Evolutionary conservation across 345 rosid genomes (phyloP).

Genomic region (Salix arbutifolia): DNA sequence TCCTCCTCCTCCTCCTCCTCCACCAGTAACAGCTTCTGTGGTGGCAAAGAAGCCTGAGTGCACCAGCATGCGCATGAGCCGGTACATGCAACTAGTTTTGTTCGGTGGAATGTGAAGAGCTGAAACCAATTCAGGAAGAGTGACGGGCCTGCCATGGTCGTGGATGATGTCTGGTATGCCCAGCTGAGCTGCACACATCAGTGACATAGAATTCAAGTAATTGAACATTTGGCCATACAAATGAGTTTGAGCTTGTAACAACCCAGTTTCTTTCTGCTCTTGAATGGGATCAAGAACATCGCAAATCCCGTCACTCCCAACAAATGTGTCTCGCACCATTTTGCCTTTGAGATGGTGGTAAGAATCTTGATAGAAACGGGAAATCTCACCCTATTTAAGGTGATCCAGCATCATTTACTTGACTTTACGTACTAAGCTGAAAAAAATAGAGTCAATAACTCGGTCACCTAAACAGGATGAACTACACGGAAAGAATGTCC

Average conservation of each 20-base stretch:
- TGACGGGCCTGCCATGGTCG: slow-evolving; percentile 34
- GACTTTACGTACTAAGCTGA: background rate
- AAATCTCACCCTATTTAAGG: background rate
- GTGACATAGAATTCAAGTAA: slow-evolving; percentile 43
- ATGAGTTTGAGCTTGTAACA: slow-evolving; percentile 41
- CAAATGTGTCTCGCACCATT: background rate
- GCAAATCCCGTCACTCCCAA: background rate
- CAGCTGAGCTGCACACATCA: slow-evolving; percentile 42
- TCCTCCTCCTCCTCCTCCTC: slow-evolving; percentile 5
- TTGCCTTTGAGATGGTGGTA: background rate
- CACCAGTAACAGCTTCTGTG: background rate
- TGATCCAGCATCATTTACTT: background rate
- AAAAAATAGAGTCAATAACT: background rate
- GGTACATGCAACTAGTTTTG: slow-evolving; percentile 17
- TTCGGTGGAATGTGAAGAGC: slow-evolving; percentile 31
- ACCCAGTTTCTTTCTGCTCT: slow-evolving; percentile 9
- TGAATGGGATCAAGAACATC: slow-evolving; percentile 9
- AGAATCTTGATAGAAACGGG: background rate
- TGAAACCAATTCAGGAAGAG: slow-evolving; percentile 34
- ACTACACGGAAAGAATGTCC: background rate
- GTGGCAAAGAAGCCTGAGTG: slow-evolving; percentile 36
- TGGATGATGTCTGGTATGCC: slow-evolving; percentile 44
- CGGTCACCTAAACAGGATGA: background rate
- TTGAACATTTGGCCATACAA: slow-evolving; percentile 32
- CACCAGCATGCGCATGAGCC: slow-evolving; percentile 44